Percentiles rank a stretch among this genome's conserved stretches.
phyloP scores from a whole-genome alignment of 1,139 yeast genomes.

The Hansenula lynferdii region DNA sequence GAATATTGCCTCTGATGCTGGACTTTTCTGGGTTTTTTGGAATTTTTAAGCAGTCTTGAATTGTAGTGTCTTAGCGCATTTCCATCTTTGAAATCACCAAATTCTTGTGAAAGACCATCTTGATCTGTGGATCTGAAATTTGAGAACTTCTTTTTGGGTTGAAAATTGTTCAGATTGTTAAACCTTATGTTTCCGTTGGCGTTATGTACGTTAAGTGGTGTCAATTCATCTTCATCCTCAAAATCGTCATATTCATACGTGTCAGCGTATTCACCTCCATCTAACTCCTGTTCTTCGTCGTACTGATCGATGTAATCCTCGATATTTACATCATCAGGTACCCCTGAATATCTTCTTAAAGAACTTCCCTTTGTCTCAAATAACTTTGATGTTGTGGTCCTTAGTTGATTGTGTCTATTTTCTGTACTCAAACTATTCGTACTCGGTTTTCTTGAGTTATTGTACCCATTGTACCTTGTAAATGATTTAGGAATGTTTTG shows the following conservation, averaged over 20 bases:
- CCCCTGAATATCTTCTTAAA: slow-evolving; percentile 66
- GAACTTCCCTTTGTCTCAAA: slow-evolving; percentile 71
- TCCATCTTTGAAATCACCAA: slow-evolving; percentile 7
- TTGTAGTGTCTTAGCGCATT: slow-evolving; percentile 3
- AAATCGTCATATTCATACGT: slow-evolving; percentile 23
- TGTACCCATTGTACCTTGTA: slow-evolving; percentile 17
- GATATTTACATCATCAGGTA: slow-evolving; percentile 62
- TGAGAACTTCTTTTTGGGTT: slow-evolving; percentile 32
- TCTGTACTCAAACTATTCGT: slow-evolving; percentile 3
- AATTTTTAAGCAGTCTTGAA: slow-evolving; percentile 4
- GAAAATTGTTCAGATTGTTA: slow-evolving; percentile 13
- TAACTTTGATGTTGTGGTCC: slow-evolving; percentile 68
- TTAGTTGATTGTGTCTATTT: slow-evolving; percentile 30
- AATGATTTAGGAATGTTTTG: slow-evolving; percentile 5
- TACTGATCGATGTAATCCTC: slow-evolving; percentile 48
- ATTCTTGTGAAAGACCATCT: slow-evolving; percentile 5
- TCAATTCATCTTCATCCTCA: slow-evolving; percentile 22
- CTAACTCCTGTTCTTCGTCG: slow-evolving; percentile 41
- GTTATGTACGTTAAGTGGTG: slow-evolving; percentile 28
- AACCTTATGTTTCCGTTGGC: slow-evolving; percentile 28
- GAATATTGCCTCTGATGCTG: slow-evolving; percentile 44
- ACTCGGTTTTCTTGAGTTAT: slow-evolving; percentile 15
- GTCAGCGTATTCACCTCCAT: slow-evolving; percentile 25
- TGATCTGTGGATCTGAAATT: slow-evolving; percentile 11
- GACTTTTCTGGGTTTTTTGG: slow-evolving; percentile 10